A percentile compares a stretch with the other conserved stretches of the same genome.
Conservation (phyloP, 2,329 filamentous ascomycete genomes). For the Cladophialophora exuberans region DNA sequence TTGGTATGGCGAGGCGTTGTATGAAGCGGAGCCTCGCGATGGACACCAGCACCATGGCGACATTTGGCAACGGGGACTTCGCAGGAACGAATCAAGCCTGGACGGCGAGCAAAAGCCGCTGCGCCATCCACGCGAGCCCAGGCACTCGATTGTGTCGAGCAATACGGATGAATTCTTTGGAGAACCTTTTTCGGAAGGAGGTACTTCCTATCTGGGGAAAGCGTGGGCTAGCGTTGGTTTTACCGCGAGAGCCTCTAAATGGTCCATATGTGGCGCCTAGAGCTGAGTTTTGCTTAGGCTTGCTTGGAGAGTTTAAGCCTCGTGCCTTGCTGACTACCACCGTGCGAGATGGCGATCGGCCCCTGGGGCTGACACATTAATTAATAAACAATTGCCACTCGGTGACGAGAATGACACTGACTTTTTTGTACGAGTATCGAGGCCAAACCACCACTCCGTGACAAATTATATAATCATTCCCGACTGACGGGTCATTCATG, state of each 20-base stretch:
- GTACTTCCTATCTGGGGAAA: conserved; percentile 3
- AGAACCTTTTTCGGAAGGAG: conserved; percentile 8
- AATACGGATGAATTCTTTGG: conserved; percentile 9
- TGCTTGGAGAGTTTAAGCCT: too few species aligned
- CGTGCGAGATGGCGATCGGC: background rate
- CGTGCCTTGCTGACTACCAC: conserved; percentile 10
- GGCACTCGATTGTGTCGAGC: background rate
- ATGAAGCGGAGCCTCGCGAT: conserved; percentile 10
- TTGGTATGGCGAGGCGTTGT: background rate
- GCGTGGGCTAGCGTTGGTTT: too few species aligned
- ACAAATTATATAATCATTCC: too few species aligned
- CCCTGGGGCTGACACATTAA: conserved; percentile 10
- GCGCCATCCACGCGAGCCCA: too few species aligned
- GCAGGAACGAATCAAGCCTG: too few species aligned
- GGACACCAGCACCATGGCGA: background rate
- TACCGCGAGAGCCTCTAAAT: too few species aligned
- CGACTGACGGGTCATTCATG: too few species aligned
- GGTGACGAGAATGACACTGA: background rate
- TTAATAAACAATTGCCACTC: background rate
- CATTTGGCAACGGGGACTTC: too few species aligned
- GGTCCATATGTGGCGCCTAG: too few species aligned
- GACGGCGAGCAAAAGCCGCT: too few species aligned
- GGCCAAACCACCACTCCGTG: too few species aligned
- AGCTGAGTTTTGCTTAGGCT: too few species aligned
- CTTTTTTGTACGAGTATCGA: background rate